phyloP scores from a whole-genome alignment of 2,329 filamentous ascomycete species.

The Bipolaris oryzae region DNA sequence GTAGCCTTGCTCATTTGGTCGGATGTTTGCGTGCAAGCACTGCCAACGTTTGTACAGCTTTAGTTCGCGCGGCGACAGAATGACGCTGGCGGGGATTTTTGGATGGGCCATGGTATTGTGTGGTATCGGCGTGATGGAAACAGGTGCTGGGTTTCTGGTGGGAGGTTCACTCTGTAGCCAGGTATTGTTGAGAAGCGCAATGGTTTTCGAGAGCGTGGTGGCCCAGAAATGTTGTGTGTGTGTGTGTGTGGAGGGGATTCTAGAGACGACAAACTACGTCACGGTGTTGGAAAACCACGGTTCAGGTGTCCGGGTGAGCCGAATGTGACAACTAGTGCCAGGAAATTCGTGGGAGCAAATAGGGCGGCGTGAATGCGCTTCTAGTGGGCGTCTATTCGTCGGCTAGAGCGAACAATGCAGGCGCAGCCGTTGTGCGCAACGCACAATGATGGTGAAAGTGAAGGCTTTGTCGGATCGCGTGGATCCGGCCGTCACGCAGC shows the following conservation, averaged over 20 bases:
- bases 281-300: conserved; percentile 7
- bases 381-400: neutral
- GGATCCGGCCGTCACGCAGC: neutral
- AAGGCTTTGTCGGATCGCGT: neutral
- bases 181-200: neutral
- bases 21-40: conserved; percentile 27
- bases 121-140: neutral
- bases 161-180: neutral
- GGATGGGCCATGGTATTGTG: conserved; percentile 10
- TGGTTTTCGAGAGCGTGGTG: neutral
- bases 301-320: conserved; percentile 4
- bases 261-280: neutral
- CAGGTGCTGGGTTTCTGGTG: neutral
- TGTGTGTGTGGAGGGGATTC: conserved; percentile 1
- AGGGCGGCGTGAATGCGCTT: neutral
- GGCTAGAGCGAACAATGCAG: neutral
- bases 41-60: conserved; percentile 40
- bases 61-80: conserved; percentile 33
- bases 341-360: neutral
- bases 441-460: neutral
- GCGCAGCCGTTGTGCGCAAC: neutral
- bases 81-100: conserved; percentile 30
- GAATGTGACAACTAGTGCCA: conserved; percentile 4
- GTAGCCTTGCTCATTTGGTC: conserved; percentile 24
- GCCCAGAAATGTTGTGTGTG: neutral